Percentiles rank a stretch among this genome's conserved stretches.
Conservation (phyloP, 202 grass and related monocot genomes). For the Musa balbisiana region DNA sequence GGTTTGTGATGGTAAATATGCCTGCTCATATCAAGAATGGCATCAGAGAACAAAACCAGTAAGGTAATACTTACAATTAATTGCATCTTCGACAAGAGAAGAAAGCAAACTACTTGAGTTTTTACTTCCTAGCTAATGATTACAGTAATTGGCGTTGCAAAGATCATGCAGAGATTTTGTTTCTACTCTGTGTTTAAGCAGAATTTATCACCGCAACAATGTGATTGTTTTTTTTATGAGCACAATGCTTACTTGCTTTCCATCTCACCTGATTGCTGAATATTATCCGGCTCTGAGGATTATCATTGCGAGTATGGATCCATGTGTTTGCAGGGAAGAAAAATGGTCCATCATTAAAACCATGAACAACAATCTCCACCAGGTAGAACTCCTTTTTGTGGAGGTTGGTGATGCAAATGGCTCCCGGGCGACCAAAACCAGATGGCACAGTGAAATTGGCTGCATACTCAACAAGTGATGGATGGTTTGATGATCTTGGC, state of each 20-base stretch:
- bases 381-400: slow-evolving; percentile 44
- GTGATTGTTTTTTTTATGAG: not conserved
- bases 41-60: not conserved
- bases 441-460: slow-evolving; percentile 30
- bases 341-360: slow-evolving; percentile 27
- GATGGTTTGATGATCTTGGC: slow-evolving; percentile 32
- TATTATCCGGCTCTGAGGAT: slow-evolving; percentile 27
- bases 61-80: no score
- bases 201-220: not conserved
- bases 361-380: slow-evolving; percentile 36
- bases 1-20: slow-evolving; percentile 43
- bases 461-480: slow-evolving; percentile 39
- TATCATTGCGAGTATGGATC: slow-evolving; percentile 38
- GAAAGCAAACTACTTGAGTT: no score
- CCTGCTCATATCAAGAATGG: slow-evolving; percentile 24
- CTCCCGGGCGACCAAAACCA: slow-evolving; percentile 32
- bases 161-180: not conserved
- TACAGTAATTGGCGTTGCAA: no score
- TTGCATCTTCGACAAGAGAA: not conserved
- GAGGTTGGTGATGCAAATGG: slow-evolving; percentile 35
- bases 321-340: slow-evolving; percentile 42
- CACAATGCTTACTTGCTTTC: not conserved
- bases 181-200: not conserved
- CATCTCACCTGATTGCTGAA: slow-evolving; percentile 39
- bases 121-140: not conserved